Conservation (phyloP, 129 eudicot species). For the Arctium lappa region DNA sequence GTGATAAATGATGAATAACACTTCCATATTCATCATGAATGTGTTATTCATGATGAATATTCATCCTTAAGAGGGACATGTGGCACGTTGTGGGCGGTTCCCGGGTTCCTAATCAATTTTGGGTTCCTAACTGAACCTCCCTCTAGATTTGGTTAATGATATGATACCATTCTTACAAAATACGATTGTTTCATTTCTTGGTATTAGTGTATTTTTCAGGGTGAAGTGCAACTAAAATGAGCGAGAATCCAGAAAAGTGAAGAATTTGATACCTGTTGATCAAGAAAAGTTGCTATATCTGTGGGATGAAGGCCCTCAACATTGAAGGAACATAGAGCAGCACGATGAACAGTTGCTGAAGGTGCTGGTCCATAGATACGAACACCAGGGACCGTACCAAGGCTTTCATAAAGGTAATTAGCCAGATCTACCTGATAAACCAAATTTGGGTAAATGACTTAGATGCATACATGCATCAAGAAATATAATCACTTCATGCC, state of each 20-base stretch:
- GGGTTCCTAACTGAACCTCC: neutral
- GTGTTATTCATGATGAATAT: neutral
- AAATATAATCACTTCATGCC: neutral
- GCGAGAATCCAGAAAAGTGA: neutral
- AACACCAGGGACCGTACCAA: constrained; percentile 52
- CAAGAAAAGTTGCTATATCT: constrained; percentile 89
- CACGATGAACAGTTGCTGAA: constrained; percentile 64
- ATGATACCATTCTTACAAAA: neutral
- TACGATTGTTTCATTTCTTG: neutral
- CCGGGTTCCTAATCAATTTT: neutral
- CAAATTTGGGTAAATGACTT: neutral
- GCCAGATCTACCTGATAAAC: constrained; percentile 67
- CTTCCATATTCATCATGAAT: neutral
- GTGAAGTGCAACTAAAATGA: neutral
- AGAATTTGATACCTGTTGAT: constrained; percentile 70
- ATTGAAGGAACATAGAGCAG: constrained; percentile 90
- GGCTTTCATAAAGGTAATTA: constrained; percentile 63
- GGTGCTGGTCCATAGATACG: constrained; percentile 93
- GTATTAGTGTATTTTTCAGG: neutral
- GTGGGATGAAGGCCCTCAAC: constrained; percentile 91
- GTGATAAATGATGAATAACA: neutral
- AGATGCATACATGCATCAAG: neutral
- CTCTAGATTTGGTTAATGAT: neutral
- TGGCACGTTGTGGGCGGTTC: neutral
- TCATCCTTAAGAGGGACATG: neutral